Percentiles rank a stretch among this genome's conserved stretches.
Evolutionary conservation across 2,329 filamentous ascomycete genomes (phyloP).

Genomic region (Sordariomycetes sp.): DNA sequence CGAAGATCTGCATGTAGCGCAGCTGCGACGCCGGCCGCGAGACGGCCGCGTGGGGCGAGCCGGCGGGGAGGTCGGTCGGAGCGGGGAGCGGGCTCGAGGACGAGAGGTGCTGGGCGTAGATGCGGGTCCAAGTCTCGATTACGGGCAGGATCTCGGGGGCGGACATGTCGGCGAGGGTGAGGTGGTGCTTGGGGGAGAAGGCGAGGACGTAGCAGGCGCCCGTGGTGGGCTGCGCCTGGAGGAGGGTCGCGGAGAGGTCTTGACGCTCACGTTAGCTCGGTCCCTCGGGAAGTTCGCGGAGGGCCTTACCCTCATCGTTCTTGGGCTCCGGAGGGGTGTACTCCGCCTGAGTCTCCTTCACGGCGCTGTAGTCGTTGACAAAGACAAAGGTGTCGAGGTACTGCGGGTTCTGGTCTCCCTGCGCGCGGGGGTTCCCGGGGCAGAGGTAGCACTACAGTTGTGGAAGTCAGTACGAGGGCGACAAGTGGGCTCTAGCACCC

Average conservation of each 20-base stretch:
- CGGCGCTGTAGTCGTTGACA: constrained; percentile 94
- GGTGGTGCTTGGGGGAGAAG: constrained; percentile 80
- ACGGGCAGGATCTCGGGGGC: constrained; percentile 66
- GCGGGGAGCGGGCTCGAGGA: constrained; percentile 51
- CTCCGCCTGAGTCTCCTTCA: constrained; percentile 81
- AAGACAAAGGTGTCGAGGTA: constrained; percentile 87
- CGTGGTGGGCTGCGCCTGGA: constrained; percentile 75
- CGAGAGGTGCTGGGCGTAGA: constrained; percentile 74
- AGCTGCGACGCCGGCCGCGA: constrained; percentile 4
- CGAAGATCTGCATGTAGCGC: constrained; percentile 97
- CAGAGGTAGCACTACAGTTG: constrained; percentile 75
- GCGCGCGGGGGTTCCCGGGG: constrained; percentile 77
- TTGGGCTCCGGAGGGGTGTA: constrained; percentile 39
- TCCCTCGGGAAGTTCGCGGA: not conserved
- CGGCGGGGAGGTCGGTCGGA: constrained; percentile 22
- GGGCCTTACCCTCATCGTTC: constrained; percentile 9
- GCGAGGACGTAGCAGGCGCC: constrained; percentile 96
- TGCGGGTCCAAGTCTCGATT: constrained; percentile 79
- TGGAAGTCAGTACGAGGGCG: not conserved
- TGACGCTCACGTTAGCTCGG: not conserved
- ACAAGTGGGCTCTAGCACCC: constrained; percentile 8
- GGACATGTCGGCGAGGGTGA: constrained; percentile 84
- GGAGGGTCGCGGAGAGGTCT: constrained; percentile 63
- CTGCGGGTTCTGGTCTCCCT: constrained; percentile 73
- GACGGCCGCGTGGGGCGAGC: constrained; percentile 12